Evolutionary conservation across 2,329 filamentous ascomycete species (phyloP), one percentile per base, ranked within the genome.

Genomic region (Biscogniauxia marginata): DNA sequence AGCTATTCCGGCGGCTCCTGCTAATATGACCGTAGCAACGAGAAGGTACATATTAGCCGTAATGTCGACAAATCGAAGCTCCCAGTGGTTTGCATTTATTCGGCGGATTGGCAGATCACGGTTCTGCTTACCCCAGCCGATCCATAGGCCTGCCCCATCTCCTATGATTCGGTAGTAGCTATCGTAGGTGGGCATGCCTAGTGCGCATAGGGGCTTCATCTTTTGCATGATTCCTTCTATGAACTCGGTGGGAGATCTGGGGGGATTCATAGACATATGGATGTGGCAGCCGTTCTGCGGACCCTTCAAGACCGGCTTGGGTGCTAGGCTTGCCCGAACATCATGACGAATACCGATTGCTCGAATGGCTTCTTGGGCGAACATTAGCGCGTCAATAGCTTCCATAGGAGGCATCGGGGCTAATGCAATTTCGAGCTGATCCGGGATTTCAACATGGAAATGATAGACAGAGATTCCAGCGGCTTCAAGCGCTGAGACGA

Each of bases 101-200:
- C 50, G 50, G 11, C 53, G 46, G 39, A 55, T 50, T 5, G 50
- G 56, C 19, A 58, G 13, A 23, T 58, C 47, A n/a, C 50, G 50
- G n/a, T 55, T 55, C 19, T 53, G 43, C 1, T 53, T 46, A n/a
- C 56, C 56, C n/a, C 30, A 58, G 2, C 56, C 53, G 25, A 58
- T 48, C 56, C 53, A 58, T 43, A 16, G 30, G 4, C 53, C 53
- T 8, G 56, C 56, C 6, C 24, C 23, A 34, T 53, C 50, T 18
- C 47, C 53, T 1, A 46, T 44, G 13, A 50, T 22, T 20, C 53
- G 53, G 25, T 9, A 9, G 47, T 58, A 53, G 47, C 53, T 39
- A n/a, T 58, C 56, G 24, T 55, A 55, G 16, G 52, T 58, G 16
- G 56, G 49, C 53, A 58, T 55, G n/a, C 56, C 56, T 24, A 55